Evolutionary conservation across 2,329 filamentous ascomycete species (phyloP).

Genomic region (Coniochaeta sp.): DNA sequence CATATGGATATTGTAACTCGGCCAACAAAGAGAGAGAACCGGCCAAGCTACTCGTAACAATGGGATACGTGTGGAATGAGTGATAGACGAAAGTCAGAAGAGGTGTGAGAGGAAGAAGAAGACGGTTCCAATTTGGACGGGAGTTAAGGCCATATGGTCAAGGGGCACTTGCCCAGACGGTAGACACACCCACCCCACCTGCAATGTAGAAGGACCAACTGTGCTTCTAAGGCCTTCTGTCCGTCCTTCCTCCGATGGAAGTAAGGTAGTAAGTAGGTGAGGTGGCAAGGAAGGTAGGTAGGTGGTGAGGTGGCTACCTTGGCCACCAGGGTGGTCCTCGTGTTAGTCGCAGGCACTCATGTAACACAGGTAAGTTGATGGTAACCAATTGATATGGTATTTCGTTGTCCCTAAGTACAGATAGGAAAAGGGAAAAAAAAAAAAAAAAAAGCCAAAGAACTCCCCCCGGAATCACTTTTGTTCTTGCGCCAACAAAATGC

Average conservation of each 20-base stretch:
- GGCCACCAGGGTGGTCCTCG: too few relatives aligned
- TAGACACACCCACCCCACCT: neutral
- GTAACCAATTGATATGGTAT: neutral
- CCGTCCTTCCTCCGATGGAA: neutral
- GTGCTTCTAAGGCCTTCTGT: neutral
- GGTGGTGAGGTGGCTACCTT: too few relatives aligned
- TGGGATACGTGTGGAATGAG: neutral
- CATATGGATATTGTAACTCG: neutral
- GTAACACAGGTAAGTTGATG: neutral
- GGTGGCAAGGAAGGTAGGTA: too few relatives aligned
- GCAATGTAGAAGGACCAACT: neutral
- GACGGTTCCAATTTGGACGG: neutral
- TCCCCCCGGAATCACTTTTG: slow-evolving; percentile 21
- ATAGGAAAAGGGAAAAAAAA: slow-evolving; percentile 10
- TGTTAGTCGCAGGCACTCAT: too few relatives aligned
- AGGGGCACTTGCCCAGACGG: neutral
- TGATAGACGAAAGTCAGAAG: neutral
- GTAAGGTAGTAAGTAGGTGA: too few relatives aligned
- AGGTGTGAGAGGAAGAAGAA: neutral
- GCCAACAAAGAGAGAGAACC: slow-evolving; percentile 1
- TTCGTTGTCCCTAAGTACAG: neutral
- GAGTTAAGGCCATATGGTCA: neutral
- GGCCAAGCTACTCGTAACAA: neutral
- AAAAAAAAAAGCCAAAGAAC: slow-evolving; percentile 15
- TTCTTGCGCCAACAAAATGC: slow-evolving; percentile 40